Evolutionary conservation across 768 basidiomycete genomes (phyloP), one percentile per base, ranked within the genome.

Genomic region (Podaxis sp.): DNA sequence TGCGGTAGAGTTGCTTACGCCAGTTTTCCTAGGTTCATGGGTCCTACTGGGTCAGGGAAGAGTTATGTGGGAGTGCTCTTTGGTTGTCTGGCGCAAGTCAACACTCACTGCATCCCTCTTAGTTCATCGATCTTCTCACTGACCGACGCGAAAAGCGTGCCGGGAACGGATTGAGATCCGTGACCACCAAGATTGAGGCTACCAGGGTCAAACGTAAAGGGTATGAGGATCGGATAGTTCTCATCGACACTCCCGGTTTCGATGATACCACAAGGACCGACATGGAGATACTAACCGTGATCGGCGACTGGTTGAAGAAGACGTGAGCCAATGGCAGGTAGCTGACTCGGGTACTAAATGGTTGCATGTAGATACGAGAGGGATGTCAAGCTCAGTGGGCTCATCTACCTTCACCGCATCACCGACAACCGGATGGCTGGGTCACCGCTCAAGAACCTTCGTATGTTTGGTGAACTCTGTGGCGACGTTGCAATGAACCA

Each of bases 191-290:
- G 1, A 58, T 48, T 21, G 47, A n/a, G 13, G 46, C 18, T 28
- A 46, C 23, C 0, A 27, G 44, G 13, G 21, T 36, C 7, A 9
- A 4, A 7, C 21, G 13, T 21, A 18, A 6, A 42, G 40, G 40
- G 13, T 13, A 42, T 42, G 40, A 5, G 14, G 51, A 53, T 32
- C 32, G 32, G 16, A n/a, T 53, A 6, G 18, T 53, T n/a, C 35
- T 53, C n/a, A 28, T 47, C 40, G 44, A 46, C 23, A 56, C 55
- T 18, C 55, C 55, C n/a, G 55, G 55, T 4, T 56, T 70, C 28
- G 67, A 73, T 28, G 70, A 72, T 58, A 66, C 67, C 3, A 55
- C 62, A n/a, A 40, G 52, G 23, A 56, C 63, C 0, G 73, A 73
- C 57, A 55, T 57, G 16, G 57, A 70, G 21, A 65, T 72, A 36